phyloP scores from a whole-genome alignment of 768 basidiomycete genomes.

The Russula brevipes region DNA sequence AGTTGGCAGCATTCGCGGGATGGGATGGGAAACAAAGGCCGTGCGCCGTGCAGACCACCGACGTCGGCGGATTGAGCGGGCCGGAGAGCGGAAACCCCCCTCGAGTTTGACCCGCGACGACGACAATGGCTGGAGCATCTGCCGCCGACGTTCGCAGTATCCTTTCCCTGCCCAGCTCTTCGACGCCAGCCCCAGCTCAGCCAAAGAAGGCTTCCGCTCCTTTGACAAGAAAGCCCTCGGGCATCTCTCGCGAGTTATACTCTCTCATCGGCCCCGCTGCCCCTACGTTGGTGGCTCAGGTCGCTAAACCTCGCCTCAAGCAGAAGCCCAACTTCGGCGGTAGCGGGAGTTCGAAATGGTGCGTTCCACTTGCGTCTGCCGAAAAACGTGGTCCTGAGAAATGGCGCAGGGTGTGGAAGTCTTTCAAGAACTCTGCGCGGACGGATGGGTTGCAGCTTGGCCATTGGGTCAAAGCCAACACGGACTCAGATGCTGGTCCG shows the following conservation, averaged over 20 bases:
- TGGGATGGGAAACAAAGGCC: no score
- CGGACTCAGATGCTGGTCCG: constrained; percentile 53
- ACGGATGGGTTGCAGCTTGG: constrained; percentile 60
- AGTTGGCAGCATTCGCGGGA: background rate
- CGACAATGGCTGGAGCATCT: constrained; percentile 52
- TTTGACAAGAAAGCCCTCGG: constrained; percentile 65
- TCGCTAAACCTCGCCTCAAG: constrained; percentile 78
- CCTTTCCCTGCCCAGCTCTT: constrained; percentile 51
- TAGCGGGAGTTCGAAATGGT: constrained; percentile 70
- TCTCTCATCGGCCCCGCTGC: constrained; percentile 92
- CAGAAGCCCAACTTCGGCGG: constrained; percentile 75
- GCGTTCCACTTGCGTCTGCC: constrained; percentile 4
- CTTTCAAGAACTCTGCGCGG: constrained; percentile 70
- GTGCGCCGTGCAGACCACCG: no score
- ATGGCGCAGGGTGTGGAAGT: constrained; percentile 61
- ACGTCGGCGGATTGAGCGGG: background rate
- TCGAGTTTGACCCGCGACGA: background rate
- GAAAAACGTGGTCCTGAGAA: background rate
- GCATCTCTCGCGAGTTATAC: constrained; percentile 89
- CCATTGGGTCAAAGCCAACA: constrained; percentile 76
- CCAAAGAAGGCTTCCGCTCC: constrained; percentile 37
- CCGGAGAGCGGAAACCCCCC: background rate
- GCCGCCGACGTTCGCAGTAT: constrained; percentile 83
- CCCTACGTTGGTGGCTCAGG: constrained; percentile 75
- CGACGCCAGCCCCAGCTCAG: constrained; percentile 43